phyloP scores from a whole-genome alignment of 495 filamentous ascomycete genomes.

The Aspergillus biplanus region DNA sequence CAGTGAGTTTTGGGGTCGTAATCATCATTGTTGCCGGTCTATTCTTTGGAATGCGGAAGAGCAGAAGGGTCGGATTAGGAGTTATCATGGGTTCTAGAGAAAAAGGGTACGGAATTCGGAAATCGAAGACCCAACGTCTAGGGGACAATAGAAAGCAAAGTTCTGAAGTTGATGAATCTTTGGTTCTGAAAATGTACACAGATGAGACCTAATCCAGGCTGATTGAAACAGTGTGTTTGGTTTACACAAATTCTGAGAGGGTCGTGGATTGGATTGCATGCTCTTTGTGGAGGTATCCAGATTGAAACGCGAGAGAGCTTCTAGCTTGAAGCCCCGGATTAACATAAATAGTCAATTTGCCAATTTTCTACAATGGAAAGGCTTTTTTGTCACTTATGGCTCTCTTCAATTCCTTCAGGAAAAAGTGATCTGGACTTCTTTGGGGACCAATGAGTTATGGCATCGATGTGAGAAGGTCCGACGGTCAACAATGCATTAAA shows the following conservation, averaged over 20 bases:
- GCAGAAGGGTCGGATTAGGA: conserved; percentile 24
- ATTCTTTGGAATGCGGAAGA: conserved; percentile 32
- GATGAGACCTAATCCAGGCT: conserved; percentile 22
- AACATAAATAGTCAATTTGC: too few relatives aligned
- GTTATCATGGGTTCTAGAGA: conserved; percentile 23
- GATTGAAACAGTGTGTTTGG: conserved; percentile 16
- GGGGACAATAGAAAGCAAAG: neutral
- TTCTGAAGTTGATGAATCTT: conserved; percentile 8
- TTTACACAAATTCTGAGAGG: conserved; percentile 13
- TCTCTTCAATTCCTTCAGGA: conserved; percentile 15
- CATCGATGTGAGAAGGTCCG: neutral
- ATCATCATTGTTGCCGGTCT: conserved; percentile 27
- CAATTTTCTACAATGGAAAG: too few relatives aligned
- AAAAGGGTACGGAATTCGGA: conserved; percentile 27
- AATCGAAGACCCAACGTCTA: conserved; percentile 25
- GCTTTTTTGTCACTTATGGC: too few relatives aligned
- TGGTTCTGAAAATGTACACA: conserved; percentile 18
- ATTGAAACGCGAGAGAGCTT: conserved; percentile 17
- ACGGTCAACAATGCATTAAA: neutral
- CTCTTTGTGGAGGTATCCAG: conserved; percentile 23
- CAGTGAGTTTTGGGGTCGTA: conserved; percentile 27
- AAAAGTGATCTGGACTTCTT: conserved; percentile 6
- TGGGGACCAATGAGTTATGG: neutral
- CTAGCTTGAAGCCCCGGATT: too few relatives aligned
- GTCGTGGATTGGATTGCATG: conserved; percentile 16